phyloP scores from a whole-genome alignment of 495 filamentous ascomycete genomes.

The Penicillium maclennaniae region DNA sequence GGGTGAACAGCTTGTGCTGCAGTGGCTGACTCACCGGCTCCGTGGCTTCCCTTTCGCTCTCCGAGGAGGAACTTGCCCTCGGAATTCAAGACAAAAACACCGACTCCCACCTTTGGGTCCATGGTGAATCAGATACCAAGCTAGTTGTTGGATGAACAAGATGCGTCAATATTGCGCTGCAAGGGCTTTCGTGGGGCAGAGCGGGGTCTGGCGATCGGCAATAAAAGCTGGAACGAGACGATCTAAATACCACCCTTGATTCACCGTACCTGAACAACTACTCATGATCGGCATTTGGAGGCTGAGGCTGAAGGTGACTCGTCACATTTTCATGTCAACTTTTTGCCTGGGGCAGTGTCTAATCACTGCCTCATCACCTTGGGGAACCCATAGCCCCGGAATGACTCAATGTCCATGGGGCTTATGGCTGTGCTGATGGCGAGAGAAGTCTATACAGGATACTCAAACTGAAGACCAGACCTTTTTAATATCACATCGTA shows the following conservation, averaged over 20 bases:
- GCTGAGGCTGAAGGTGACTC: too few species aligned
- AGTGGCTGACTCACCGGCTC: constrained; percentile 25
- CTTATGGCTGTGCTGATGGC: too few species aligned
- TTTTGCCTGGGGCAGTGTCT: too few species aligned
- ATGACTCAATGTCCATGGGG: too few species aligned
- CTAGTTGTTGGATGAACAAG: neutral
- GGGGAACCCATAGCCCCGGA: too few species aligned
- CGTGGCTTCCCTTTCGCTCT: constrained; percentile 33
- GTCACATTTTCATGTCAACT: too few species aligned
- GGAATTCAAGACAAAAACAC: constrained; percentile 28
- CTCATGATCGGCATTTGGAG: too few species aligned
- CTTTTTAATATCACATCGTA: neutral
- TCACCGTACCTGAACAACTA: too few species aligned
- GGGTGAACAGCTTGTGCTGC: neutral
- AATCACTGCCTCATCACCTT: too few species aligned
- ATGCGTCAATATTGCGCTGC: neutral
- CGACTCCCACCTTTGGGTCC: constrained; percentile 30
- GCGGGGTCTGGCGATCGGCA: neutral
- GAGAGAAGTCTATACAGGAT: too few species aligned
- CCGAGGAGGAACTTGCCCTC: constrained; percentile 34
- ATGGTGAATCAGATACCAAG: constrained; percentile 5
- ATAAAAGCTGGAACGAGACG: neutral
- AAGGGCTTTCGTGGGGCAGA: constrained; percentile 1
- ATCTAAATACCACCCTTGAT: neutral
- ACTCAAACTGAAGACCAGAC: neutral